phyloP scores from a whole-genome alignment of 164 flowering plant genomes.

The Macadamia tetraphylla region DNA sequence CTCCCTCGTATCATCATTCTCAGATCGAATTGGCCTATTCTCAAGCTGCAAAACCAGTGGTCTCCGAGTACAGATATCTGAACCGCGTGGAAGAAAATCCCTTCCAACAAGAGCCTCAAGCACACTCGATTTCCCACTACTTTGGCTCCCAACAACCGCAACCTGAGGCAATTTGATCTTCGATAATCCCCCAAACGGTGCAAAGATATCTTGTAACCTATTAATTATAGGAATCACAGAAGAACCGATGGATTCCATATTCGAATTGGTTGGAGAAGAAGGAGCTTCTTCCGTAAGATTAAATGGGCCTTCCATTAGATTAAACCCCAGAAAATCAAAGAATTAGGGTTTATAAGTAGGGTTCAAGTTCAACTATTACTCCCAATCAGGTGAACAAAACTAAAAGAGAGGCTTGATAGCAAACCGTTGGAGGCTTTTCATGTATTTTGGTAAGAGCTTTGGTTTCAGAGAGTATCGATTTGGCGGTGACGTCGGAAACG shows the following conservation, averaged over 20 bases:
- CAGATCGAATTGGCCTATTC: slow-evolving; percentile 10
- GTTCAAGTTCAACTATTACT: not conserved
- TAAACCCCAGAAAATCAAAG: not conserved
- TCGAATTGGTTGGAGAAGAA: not conserved
- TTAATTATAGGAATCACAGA: slow-evolving; percentile 37
- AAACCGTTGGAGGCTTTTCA: too few relatives aligned
- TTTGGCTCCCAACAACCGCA: slow-evolving; percentile 54
- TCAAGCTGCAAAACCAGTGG: slow-evolving; percentile 40
- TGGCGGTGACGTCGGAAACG: too few relatives aligned
- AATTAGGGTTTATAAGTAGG: not conserved
- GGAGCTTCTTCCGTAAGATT: slow-evolving; percentile 1
- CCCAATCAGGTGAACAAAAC: not conserved
- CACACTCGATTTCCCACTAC: slow-evolving; percentile 59
- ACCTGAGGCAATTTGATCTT: slow-evolving; percentile 44
- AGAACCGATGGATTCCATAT: slow-evolving; percentile 13
- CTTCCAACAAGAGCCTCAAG: slow-evolving; percentile 53
- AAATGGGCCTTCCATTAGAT: not conserved
- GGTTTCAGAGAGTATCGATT: too few relatives aligned
- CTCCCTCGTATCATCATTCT: slow-evolving; percentile 27
- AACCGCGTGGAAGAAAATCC: slow-evolving; percentile 46
- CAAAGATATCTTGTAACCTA: slow-evolving; percentile 43
- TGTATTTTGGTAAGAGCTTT: too few relatives aligned
- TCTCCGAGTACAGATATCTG: slow-evolving; percentile 46
- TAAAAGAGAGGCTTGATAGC: not conserved
- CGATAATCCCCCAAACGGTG: slow-evolving; percentile 22